These are phyloP conservation scores for Botryotinia globosa DNA, from an alignment of 2,329 filamentous ascomycete species.

Conservation along the genomic window DNA sequence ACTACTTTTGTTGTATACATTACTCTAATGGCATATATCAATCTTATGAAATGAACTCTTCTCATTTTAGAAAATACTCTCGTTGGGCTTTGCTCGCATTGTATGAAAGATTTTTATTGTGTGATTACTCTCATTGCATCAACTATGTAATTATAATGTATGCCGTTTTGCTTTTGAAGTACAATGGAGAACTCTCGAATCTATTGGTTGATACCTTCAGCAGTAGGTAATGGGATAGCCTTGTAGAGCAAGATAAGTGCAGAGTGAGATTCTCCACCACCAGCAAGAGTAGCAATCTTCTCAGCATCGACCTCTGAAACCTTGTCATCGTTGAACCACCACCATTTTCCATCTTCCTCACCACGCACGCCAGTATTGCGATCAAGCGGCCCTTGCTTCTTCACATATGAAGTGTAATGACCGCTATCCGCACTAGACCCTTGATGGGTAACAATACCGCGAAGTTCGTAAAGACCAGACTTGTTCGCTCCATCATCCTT, in stretches of 20 bases:
- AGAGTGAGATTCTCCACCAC: slow-evolving; percentile 84
- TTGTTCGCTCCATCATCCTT: slow-evolving; percentile 84
- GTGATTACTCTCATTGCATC: neutral
- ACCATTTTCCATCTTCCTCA: slow-evolving; percentile 92
- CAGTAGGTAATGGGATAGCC: slow-evolving; percentile 65
- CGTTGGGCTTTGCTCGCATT: neutral
- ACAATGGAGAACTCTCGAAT: neutral
- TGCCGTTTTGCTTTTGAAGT: neutral
- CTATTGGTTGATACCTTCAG: slow-evolving; percentile 44
- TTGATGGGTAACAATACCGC: slow-evolving; percentile 93
- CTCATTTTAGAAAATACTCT: neutral
- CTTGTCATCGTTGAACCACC: slow-evolving; percentile 99
- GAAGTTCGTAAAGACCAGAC: slow-evolving; percentile 91
- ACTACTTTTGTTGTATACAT: neutral
- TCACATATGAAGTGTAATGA: slow-evolving; percentile 97
- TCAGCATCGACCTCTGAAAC: slow-evolving; percentile 88
- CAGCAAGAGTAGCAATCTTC: slow-evolving; percentile 85
- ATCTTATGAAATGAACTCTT: neutral
- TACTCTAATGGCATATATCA: neutral
- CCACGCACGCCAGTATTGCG: slow-evolving; percentile 72
- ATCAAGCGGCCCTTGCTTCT: slow-evolving; percentile 76
- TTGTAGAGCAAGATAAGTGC: slow-evolving; percentile 78
- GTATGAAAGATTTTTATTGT: neutral
- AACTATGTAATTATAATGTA: neutral
- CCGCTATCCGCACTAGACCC: slow-evolving; percentile 95